Base-by-base conservation (phyloP, 352 stramenopile genomes). In the Phytophthora melonis region DNA sequence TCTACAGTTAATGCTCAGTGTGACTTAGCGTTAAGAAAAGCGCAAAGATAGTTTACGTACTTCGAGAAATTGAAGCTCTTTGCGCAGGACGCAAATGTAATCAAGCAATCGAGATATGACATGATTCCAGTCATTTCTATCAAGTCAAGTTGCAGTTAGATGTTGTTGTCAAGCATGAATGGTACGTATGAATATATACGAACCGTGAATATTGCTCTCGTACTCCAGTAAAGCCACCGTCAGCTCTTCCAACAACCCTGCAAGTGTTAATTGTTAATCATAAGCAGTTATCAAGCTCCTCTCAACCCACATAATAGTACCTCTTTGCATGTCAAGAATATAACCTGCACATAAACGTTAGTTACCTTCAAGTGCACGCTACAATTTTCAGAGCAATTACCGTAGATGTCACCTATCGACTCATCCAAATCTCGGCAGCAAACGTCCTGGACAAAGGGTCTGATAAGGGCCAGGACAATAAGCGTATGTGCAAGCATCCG, bases 331-430 rank as follows among this genome's bases (percentile, higher is more conserved):
- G 54, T 97, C 90, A 25, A 91, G 73, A 69, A 97, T 94, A 60
- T 91, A 92, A 6, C 88, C 88, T 95, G 45, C 5, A 19, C 23
- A 6, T 50, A 59, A 66, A 18, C 2, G n/a, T 55, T 18, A 69
- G 25, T 19, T 39, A 66, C n/a, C 30, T 49, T 70, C 39, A 2
- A 32, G 9, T 21, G 23, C 43, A 57, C 13, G 3, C 3, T 16
- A 14, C 25, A 67, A 3, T 53, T 9, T 58, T 13, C 11, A 41
- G 43, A 57, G 19, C 23, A 11, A 30, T 39, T 73, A 91, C 89
- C 87, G 63, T 92, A 95, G 18, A 97, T 94, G 55, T 95, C 89
- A 36, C 90, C 90, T 50, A 96, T 91, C 3, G 81, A 88, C 43
- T 77, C 79, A 64, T 97, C 90, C n/a, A 97, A 74, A 64, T 96